Evolutionary conservation across 768 basidiomycete species (phyloP).

Genomic region (Lactarius hatsudake): DNA sequence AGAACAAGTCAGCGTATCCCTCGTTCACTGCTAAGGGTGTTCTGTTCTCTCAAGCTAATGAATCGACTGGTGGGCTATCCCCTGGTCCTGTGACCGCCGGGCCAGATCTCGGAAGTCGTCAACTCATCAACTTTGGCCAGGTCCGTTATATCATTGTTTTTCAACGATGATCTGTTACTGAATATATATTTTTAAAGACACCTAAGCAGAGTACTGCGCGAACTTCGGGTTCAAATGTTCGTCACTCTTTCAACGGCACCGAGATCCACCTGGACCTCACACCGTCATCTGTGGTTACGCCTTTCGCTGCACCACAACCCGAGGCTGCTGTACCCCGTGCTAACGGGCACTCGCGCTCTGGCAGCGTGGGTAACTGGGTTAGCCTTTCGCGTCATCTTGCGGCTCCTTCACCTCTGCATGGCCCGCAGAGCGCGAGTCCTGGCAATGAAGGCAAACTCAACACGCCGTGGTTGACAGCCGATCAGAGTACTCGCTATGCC

Average conservation of each 20-base stretch:
- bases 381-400: slow-evolving; percentile 54
- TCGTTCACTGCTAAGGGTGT: slow-evolving; percentile 50
- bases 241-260: slow-evolving; percentile 75
- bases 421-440: slow-evolving; percentile 54
- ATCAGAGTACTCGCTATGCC: slow-evolving; percentile 35
- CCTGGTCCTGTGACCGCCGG: slow-evolving; percentile 83
- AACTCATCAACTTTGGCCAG: slow-evolving; percentile 72
- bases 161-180: slow-evolving; percentile 9
- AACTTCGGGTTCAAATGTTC: slow-evolving; percentile 42
- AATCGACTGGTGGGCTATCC: slow-evolving; percentile 60
- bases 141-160: slow-evolving; percentile 38
- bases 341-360: slow-evolving; percentile 70
- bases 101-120: slow-evolving; percentile 76
- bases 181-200: slow-evolving; percentile 29
- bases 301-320: slow-evolving; percentile 37
- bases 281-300: slow-evolving; percentile 52
- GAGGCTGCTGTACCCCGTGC: slow-evolving; percentile 45
- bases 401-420: slow-evolving; percentile 44
- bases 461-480: slow-evolving; percentile 56
- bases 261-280: slow-evolving; percentile 60
- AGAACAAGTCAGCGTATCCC: slow-evolving; percentile 87
- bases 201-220: slow-evolving; percentile 45
- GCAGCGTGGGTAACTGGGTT: slow-evolving; percentile 81
- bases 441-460: slow-evolving; percentile 54
- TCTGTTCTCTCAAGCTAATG: slow-evolving; percentile 55